phyloP scores from a whole-genome alignment of 306 rosid species.

The Erythrophleum fordii region DNA sequence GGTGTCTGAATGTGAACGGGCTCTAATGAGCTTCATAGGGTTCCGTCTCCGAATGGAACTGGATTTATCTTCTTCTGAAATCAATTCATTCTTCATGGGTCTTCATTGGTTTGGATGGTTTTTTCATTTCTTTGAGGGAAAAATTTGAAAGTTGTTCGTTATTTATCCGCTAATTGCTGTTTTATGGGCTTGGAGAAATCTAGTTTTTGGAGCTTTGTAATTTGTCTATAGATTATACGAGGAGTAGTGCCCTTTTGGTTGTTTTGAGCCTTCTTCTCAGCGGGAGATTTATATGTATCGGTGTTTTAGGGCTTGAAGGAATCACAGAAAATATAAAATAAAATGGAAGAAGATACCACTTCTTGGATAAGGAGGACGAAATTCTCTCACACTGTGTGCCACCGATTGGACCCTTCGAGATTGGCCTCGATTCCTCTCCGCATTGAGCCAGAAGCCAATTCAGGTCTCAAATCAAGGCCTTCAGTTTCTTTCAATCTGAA shows the following conservation, averaged over 20 bases:
- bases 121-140: constrained; percentile 42
- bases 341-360: constrained; percentile 69
- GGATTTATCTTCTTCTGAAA: constrained; percentile 44
- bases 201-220: constrained; percentile 38
- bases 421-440: constrained; percentile 43
- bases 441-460: constrained; percentile 39
- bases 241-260: constrained; percentile 23
- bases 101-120: constrained; percentile 49
- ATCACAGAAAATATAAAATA: constrained; percentile 36
- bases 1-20: constrained; percentile 42
- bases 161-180: constrained; percentile 34
- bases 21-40: constrained; percentile 45
- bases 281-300: constrained; percentile 36
- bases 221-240: constrained; percentile 24
- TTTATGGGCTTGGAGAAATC: constrained; percentile 48
- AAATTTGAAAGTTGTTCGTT: constrained; percentile 28
- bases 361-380: constrained; percentile 93
- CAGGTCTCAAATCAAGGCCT: constrained; percentile 61
- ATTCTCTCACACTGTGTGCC: constrained; percentile 84
- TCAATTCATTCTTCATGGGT: constrained; percentile 41
- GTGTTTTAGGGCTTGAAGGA: constrained; percentile 36
- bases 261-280: constrained; percentile 46
- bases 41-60: constrained; percentile 52
- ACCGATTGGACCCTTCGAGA: constrained; percentile 74
- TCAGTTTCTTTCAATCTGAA: constrained; percentile 34